These are phyloP conservation scores for Magnolia officinalis DNA, from an alignment of 164 flowering plant genomes.

Conservation along the genomic window DNA sequence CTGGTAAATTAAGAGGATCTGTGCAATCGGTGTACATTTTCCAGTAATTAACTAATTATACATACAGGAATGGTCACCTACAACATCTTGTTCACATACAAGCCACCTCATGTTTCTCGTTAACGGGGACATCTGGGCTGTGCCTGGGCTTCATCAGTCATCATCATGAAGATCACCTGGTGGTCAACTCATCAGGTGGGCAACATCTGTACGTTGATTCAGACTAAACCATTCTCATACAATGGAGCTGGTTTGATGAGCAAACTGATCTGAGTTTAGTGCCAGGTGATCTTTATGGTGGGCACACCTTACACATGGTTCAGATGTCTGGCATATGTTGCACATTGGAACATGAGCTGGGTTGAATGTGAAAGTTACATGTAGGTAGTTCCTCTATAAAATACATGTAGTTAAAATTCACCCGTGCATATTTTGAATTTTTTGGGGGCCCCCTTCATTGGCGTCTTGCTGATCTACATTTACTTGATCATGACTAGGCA, in stretches of 20 bases:
- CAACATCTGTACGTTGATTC: not conserved
- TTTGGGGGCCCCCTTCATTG: not conserved
- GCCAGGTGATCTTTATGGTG: not conserved
- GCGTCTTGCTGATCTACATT: not conserved
- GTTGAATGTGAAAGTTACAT: not conserved
- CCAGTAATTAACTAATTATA: too few relatives aligned
- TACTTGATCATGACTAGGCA: conserved; percentile 44
- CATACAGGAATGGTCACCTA: not conserved
- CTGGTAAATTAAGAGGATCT: not conserved
- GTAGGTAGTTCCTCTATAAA: not conserved
- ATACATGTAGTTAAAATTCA: not conserved
- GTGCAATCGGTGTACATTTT: not conserved
- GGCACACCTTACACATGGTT: not conserved
- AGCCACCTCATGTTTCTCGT: not conserved
- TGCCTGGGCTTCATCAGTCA: not conserved
- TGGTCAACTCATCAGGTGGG: not conserved
- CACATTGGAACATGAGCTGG: not conserved
- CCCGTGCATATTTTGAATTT: not conserved
- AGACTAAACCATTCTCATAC: not conserved
- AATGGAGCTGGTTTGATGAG: not conserved
- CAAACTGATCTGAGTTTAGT: not conserved
- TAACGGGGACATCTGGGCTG: too few relatives aligned
- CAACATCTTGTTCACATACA: not conserved
- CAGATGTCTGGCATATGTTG: not conserved
- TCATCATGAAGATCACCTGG: not conserved